Conservation (phyloP, 2,329 filamentous ascomycete species). For the Ophiosphaerella narmari region DNA sequence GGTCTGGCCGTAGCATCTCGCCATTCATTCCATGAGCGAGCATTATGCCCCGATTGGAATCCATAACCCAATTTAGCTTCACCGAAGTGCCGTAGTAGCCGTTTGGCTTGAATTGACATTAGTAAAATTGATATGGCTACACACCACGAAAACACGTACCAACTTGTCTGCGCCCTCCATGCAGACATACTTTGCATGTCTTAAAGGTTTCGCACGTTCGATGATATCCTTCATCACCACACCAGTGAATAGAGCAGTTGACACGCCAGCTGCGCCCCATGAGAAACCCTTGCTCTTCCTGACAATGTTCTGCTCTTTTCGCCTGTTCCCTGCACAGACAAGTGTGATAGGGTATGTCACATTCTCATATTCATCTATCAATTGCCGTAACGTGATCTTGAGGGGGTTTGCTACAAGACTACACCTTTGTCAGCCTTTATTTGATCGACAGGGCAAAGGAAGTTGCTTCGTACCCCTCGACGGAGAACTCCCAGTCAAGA, state of each 20-base stretch:
- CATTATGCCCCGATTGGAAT: slow-evolving; percentile 82
- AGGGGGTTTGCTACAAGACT: slow-evolving; percentile 78
- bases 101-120: slow-evolving; percentile 64
- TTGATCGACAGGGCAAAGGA: background rate
- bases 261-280: slow-evolving; percentile 86
- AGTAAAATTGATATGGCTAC: slow-evolving; percentile 2
- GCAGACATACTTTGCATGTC: slow-evolving; percentile 79
- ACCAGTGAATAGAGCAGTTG: slow-evolving; percentile 86
- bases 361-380: slow-evolving; percentile 76
- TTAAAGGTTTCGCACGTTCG: slow-evolving; percentile 66
- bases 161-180: slow-evolving; percentile 90
- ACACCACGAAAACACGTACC: slow-evolving; percentile 38
- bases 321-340: slow-evolving; percentile 87
- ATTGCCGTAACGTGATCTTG: slow-evolving; percentile 70
- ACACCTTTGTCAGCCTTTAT: slow-evolving; percentile 3
- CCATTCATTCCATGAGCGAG: slow-evolving; percentile 92
- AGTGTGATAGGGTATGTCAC: slow-evolving; percentile 85
- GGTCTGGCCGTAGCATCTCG: slow-evolving; percentile 76
- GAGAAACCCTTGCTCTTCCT: slow-evolving; percentile 93
- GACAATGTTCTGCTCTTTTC: slow-evolving; percentile 91
- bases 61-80: slow-evolving; percentile 86
- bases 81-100: slow-evolving; percentile 87
- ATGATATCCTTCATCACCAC: slow-evolving; percentile 75
- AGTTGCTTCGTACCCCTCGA: slow-evolving; percentile 66
- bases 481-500: slow-evolving; percentile 77